Evolutionary conservation across 495 filamentous ascomycete species (phyloP), one percentile per base, ranked within the genome.

Genomic region (Daldinia childiae): DNA sequence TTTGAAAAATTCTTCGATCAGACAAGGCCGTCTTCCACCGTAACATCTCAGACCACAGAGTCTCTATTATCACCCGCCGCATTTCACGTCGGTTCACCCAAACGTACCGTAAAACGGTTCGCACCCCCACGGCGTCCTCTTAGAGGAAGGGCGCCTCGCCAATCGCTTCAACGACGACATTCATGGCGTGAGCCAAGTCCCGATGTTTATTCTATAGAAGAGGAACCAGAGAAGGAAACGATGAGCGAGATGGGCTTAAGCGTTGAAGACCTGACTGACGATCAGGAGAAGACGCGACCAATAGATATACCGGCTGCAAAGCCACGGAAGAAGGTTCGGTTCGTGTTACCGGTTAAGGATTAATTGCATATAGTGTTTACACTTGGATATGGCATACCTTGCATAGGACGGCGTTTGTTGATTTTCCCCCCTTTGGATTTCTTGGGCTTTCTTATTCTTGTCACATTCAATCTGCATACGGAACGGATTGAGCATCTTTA

Each of bases 141-240:
- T 5, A 54, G 71, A 34, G 75, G 72, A 30, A 74, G 79, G 38
- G 50, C 74, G 1, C 30, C 71, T 3, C 62, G 21, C 55, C 71
- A 72, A 39, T 66, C 78, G 21, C 65, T 74, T 26, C 78, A 79
- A 52, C 67, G 74, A 4, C 78, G 77, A 3, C 83, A 83, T 56
- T 80, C 80, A 26, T 85, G 83, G 83, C 80, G 83, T 59, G 82
- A 84, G 66, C 83, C 83, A 19, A 86, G 83, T 60, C 83, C 83
- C 15, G 83, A 86, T 57, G 83, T 86, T 1, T 86, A 81, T 78
- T 78, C 79, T 41, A 86, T 86, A 61, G 82, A 85, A 63, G 83
- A 86, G 74, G 81, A 85, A 69, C 76, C 80, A 14, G 81, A 84
- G 69, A 79, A 81, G 59, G 83, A 82, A 64, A 66, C 76, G 5